Base-by-base conservation (phyloP, 805 yeast species). In the Lipomyces spencermartinsiae region DNA sequence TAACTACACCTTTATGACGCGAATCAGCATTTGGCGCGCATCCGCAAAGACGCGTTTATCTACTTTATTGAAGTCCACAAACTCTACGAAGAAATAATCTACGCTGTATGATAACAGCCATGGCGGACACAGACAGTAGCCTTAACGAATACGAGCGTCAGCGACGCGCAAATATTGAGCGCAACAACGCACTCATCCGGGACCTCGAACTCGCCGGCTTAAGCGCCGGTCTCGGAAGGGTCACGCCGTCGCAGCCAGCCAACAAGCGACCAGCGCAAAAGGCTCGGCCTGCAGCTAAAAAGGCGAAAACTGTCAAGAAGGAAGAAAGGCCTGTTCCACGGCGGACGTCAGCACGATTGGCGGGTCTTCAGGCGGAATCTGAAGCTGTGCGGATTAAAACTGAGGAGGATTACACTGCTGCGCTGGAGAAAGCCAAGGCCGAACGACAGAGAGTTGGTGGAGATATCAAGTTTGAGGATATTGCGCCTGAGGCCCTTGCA, bases 331-430 rank as follows among this genome's bases (percentile, higher is more conserved):
- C 53, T 25, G 55, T 25, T 16, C 96, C 97, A 0, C 82, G 88
- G 0, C 83, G 97, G 76, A 83, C 93, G 69, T 92, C 97, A 0
- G 83, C 92, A 61, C 82, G 98, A 71, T 75, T 93, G 31, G 91
- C 92, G 3, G 97, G 97, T 1, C 83, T 87, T 1, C 82, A 85
- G 67, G 76, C 84, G 63, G 93, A 88, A 66, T 85, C 83, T 61
- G 80, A 84, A 6, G 82, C 79, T 56, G 82, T 80, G 61, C 77
- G 74, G 61, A 75, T 75, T 37, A 81, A 79, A 65, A 68, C 78
- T 22, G 82, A 78, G 63, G 81, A 66, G 5, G 71, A 71, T 53
- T 68, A 69, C 59, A 74, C 69, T 33, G 75, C 75, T 29, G 64
- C 53, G 74, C 74, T 37, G 73, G 75, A 66, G 9, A 74, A 74